Evolutionary conservation across 257 asterid genomes (phyloP).

Genomic region (Nicotiana tomentosiformis): DNA sequence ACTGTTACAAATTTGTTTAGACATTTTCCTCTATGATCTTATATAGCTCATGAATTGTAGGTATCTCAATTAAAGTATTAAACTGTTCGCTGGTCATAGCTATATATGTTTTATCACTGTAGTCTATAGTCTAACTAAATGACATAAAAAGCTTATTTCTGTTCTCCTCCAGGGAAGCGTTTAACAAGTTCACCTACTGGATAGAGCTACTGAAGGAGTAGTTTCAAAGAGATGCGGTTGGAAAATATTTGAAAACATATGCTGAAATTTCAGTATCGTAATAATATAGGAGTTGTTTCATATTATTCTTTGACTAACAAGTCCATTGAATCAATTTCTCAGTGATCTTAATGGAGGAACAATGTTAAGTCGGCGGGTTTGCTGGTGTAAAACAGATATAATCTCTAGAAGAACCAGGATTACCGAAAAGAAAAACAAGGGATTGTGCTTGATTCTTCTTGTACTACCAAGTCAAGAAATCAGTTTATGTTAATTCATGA

Average conservation of each 20-base stretch:
- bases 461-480: neutral
- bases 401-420: slow-evolving; percentile 72
- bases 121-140: too few relatives aligned
- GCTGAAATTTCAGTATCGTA: too few relatives aligned
- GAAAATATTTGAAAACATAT: too few relatives aligned
- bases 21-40: neutral
- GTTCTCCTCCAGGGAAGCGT: too few relatives aligned
- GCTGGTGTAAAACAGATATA: slow-evolving; percentile 47
- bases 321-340: slow-evolving; percentile 13
- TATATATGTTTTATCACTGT: too few relatives aligned
- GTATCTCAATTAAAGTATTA: neutral
- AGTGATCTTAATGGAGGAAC: slow-evolving; percentile 92
- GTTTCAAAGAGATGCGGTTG: too few relatives aligned
- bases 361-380: slow-evolving; percentile 59
- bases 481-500: neutral
- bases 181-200: too few relatives aligned
- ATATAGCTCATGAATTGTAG: neutral
- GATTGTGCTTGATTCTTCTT: slow-evolving; percentile 35
- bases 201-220: too few relatives aligned
- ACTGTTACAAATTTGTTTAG: neutral
- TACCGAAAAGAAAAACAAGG: slow-evolving; percentile 61
- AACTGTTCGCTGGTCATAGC: too few relatives aligned
- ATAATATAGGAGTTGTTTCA: too few relatives aligned
- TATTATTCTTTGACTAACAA: too few relatives aligned
- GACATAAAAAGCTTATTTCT: neutral